phyloP scores from a whole-genome alignment of 1,284 basidiomycete species.

The Sanghuangporus baumii region DNA sequence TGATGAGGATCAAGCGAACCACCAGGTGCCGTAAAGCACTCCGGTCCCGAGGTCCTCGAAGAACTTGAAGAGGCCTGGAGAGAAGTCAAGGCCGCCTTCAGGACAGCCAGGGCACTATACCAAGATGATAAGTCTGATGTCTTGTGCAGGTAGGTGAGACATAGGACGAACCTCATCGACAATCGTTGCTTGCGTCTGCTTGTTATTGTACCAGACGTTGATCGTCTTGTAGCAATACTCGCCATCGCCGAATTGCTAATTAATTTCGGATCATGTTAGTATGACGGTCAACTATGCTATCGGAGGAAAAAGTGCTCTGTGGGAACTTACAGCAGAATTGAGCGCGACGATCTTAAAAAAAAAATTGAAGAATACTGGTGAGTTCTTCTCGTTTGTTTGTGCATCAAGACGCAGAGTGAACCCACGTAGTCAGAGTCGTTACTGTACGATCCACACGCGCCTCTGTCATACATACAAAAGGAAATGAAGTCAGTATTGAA shows the following conservation, averaged over 20 bases:
- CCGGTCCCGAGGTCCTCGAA: constrained; percentile 46
- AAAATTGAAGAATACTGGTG: background rate
- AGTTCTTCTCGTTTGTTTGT: background rate
- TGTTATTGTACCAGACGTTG: constrained; percentile 49
- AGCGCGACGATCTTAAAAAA: constrained; percentile 40
- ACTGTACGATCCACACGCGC: constrained; percentile 33
- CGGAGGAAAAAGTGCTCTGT: constrained; percentile 6
- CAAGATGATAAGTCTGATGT: too few relatives aligned
- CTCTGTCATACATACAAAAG: constrained; percentile 21
- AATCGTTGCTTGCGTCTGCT: constrained; percentile 46
- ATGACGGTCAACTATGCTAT: constrained; percentile 1
- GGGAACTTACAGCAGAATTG: constrained; percentile 30
- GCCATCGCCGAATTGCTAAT: constrained; percentile 34
- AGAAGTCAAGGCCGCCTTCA: constrained; percentile 73
- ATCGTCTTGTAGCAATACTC: constrained; percentile 48
- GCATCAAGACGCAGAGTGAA: constrained; percentile 4
- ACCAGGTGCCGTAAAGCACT: constrained; percentile 54
- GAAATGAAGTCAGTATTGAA: background rate
- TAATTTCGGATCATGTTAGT: background rate
- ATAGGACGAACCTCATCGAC: constrained; percentile 52
- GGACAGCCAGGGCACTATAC: constrained; percentile 67
- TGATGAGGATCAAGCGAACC: constrained; percentile 25
- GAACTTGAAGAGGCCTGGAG: constrained; percentile 63
- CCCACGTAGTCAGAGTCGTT: constrained; percentile 30
- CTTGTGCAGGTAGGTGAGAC: too few relatives aligned